These are phyloP conservation scores for Gigaspora rosea DNA, from an alignment of 192 early-diverging fungal genomes.

Conservation along the genomic window DNA sequence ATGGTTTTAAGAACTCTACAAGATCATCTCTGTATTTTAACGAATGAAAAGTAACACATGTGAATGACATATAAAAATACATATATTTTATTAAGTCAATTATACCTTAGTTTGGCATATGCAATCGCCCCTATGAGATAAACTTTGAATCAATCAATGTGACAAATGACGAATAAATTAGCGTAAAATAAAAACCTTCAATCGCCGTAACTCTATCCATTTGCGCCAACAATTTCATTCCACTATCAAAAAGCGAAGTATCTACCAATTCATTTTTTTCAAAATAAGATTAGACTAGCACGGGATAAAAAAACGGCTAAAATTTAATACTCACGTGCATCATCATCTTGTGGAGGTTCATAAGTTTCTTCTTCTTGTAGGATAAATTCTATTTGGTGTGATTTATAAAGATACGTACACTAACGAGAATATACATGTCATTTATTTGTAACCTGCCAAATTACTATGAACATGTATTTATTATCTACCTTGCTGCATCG, in stretches of 20 bases:
- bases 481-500: slow-evolving; percentile 55
- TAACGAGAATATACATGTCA: background rate
- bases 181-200: slow-evolving; percentile 48
- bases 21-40: slow-evolving; percentile 49
- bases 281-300: background rate
- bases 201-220: slow-evolving; percentile 77
- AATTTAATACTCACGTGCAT: slow-evolving; percentile 36
- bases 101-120: slow-evolving; percentile 62
- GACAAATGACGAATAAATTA: background rate
- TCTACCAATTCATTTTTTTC: slow-evolving; percentile 34
- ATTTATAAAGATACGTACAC: slow-evolving; percentile 54
- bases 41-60: background rate
- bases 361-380: slow-evolving; percentile 64
- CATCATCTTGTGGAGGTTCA: slow-evolving; percentile 81
- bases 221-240: slow-evolving; percentile 68
- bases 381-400: slow-evolving; percentile 53
- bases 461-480: no score
- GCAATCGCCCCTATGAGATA: slow-evolving; percentile 50
- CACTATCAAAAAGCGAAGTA: slow-evolving; percentile 74
- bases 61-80: background rate
- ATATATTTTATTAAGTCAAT: background rate
- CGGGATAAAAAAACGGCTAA: background rate
- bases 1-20: slow-evolving; percentile 66
- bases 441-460: no score
- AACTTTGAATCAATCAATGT: background rate